phyloP scores from a whole-genome alignment of 2,329 filamentous ascomycete species.

The Xylariaceae sp. region DNA sequence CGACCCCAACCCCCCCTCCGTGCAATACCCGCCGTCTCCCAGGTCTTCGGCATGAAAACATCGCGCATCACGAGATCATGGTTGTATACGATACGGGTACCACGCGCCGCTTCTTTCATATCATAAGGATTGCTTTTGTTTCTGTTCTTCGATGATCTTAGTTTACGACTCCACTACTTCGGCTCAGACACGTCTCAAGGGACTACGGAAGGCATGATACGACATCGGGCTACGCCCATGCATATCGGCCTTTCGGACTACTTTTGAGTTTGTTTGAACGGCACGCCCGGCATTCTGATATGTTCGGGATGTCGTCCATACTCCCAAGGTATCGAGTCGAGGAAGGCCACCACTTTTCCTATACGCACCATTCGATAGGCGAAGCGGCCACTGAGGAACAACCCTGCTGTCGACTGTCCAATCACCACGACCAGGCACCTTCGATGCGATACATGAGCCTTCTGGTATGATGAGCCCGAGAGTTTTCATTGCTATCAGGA shows the following conservation, averaged over 20 bases:
- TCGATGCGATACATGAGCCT: constrained; percentile 27
- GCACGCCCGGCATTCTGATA: constrained; percentile 33
- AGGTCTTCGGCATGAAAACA: constrained; percentile 3
- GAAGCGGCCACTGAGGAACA: constrained; percentile 2
- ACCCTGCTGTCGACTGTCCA: constrained; percentile 1
- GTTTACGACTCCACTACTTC: constrained; percentile 30
- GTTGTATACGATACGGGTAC: constrained; percentile 7
- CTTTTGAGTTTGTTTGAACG: constrained; percentile 31
- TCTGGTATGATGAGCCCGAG: constrained; percentile 18
- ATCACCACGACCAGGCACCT: constrained; percentile 1
- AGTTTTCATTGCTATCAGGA: constrained; percentile 24
- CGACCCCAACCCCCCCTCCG: constrained; percentile 15
- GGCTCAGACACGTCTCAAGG: constrained; percentile 27
- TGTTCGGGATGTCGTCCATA: constrained; percentile 24
- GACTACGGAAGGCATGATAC: constrained; percentile 16
- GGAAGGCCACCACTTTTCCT: too few species aligned
- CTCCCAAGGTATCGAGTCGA: constrained; percentile 11
- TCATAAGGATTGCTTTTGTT: constrained; percentile 32
- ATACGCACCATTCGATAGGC: not conserved
- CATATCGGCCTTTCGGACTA: constrained; percentile 10
- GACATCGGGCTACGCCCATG: constrained; percentile 11
- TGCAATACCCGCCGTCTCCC: constrained; percentile 18
- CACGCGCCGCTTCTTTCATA: constrained; percentile 26
- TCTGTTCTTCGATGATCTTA: constrained; percentile 35
- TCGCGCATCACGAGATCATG: not conserved